Percentiles rank a stretch among this genome's conserved stretches.
Evolutionary conservation across 2,329 filamentous ascomycete genomes (phyloP).

Genomic region (Calonectria naviculata): DNA sequence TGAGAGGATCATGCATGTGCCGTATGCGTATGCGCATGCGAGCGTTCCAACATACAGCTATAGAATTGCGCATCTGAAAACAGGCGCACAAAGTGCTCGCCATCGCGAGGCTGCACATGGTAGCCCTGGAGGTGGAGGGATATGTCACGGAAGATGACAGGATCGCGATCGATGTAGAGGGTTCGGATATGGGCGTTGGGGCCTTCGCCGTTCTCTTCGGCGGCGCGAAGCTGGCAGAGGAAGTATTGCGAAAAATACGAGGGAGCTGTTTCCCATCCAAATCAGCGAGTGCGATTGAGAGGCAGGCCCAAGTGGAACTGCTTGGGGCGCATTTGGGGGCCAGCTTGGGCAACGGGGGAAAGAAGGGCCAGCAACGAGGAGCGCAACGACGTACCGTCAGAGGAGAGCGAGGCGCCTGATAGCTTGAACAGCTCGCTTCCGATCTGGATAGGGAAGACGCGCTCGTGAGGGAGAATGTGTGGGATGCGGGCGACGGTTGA

Average conservation of each 20-base stretch:
- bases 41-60: conserved; percentile 66
- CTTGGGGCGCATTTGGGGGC: not conserved
- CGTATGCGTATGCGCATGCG: not conserved
- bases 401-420: conserved; percentile 78
- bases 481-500: conserved; percentile 60
- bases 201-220: conserved; percentile 68
- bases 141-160: conserved; percentile 88
- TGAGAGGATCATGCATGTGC: not conserved
- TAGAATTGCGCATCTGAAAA: conserved; percentile 98
- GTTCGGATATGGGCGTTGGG: conserved; percentile 70
- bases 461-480: conserved; percentile 73
- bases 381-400: conserved; percentile 68
- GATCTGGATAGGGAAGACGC: conserved; percentile 81
- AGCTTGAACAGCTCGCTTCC: conserved; percentile 78
- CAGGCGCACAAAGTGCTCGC: conserved; percentile 88
- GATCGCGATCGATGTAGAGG: conserved; percentile 95
- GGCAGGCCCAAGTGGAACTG: not conserved
- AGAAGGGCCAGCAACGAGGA: not conserved
- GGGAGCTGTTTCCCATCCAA: conserved; percentile 69
- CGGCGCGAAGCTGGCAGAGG: conserved; percentile 78
- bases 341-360: not conserved
- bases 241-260: conserved; percentile 98
- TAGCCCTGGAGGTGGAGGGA: conserved; percentile 93
- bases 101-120: conserved; percentile 83
- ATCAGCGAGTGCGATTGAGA: conserved; percentile 18